Conservation (phyloP, 441 rosid species). For the Corymbia calophylla region DNA sequence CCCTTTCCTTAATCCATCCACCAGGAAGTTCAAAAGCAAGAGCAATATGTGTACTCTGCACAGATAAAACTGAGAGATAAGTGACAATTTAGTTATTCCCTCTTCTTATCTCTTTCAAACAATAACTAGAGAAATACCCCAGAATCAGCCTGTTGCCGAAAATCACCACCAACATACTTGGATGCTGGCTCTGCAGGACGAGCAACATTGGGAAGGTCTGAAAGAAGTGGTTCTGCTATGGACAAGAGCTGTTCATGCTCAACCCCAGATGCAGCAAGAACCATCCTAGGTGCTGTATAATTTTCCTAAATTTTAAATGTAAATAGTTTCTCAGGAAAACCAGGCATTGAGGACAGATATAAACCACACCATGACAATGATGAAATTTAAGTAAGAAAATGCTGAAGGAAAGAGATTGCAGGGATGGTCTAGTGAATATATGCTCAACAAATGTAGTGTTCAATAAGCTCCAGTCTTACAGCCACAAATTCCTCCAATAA, state of each 20-base stretch:
- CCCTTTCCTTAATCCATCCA: slow-evolving; percentile 13
- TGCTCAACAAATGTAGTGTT: not conserved
- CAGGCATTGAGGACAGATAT: not conserved
- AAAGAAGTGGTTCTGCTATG: slow-evolving; percentile 7
- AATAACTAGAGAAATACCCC: not conserved
- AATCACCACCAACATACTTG: slow-evolving; percentile 10
- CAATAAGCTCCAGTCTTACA: not conserved
- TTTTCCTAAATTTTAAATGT: slow-evolving; percentile 3
- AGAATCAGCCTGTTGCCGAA: slow-evolving; percentile 9
- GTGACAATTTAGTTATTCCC: not conserved
- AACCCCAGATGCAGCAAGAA: slow-evolving; percentile 7
- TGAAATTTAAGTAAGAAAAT: not conserved
- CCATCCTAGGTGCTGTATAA: slow-evolving; percentile 13
- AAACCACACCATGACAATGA: not conserved
- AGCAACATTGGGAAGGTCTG: slow-evolving; percentile 2
- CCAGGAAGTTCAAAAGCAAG: slow-evolving; percentile 15
- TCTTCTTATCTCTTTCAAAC: not conserved
- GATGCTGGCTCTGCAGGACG: not conserved
- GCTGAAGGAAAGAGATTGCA: not conserved
- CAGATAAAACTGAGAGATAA: not conserved
- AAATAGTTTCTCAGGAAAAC: not conserved
- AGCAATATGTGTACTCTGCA: slow-evolving; percentile 7
- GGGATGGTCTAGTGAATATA: not conserved
- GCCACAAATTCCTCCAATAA: slow-evolving; percentile 7
- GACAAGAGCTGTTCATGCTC: slow-evolving; percentile 11